A percentile compares a stretch with the other conserved stretches of the same genome.
Conservation (phyloP, 1,284 basidiomycete genomes). For the Ustilago hordei region DNA sequence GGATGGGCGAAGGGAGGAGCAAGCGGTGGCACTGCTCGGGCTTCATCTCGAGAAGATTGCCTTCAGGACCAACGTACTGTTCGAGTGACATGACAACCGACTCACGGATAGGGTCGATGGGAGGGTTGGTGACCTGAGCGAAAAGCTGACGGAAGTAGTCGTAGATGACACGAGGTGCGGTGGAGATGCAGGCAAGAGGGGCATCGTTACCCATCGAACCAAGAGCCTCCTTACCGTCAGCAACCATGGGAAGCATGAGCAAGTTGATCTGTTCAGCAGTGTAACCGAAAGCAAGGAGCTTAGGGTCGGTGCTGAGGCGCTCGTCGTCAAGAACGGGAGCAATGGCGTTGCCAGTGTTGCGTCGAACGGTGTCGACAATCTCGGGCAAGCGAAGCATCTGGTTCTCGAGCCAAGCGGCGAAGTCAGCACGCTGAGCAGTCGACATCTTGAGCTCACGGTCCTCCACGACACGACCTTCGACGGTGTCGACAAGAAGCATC, state of each 20-base stretch:
- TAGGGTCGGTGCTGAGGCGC: slow-evolving; percentile 63
- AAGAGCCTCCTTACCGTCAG: slow-evolving; percentile 65
- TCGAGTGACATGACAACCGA: slow-evolving; percentile 68
- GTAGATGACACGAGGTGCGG: slow-evolving; percentile 64
- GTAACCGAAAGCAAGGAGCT: slow-evolving; percentile 66
- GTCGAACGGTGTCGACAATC: slow-evolving; percentile 59
- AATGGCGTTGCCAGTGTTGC: slow-evolving; percentile 44
- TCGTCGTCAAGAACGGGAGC: slow-evolving; percentile 59
- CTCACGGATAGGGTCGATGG: slow-evolving; percentile 68
- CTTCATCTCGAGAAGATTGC: slow-evolving; percentile 67
- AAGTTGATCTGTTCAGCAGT: slow-evolving; percentile 66
- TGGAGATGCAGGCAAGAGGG: slow-evolving; percentile 64
- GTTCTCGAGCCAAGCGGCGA: slow-evolving; percentile 68
- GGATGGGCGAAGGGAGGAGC: slow-evolving; percentile 59
- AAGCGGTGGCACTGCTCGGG: slow-evolving; percentile 66
- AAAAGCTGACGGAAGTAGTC: slow-evolving; percentile 69
- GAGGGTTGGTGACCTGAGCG: slow-evolving; percentile 68
- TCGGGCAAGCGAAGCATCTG: slow-evolving; percentile 62
- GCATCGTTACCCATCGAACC: slow-evolving; percentile 68
- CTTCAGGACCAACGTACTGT: slow-evolving; percentile 67
- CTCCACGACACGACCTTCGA: slow-evolving; percentile 67
- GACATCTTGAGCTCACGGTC: slow-evolving; percentile 67
- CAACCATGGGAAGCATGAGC: slow-evolving; percentile 67
- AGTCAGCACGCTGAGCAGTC: slow-evolving; percentile 66
- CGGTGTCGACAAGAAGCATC: slow-evolving; percentile 68